These are phyloP conservation scores for Ormosia semicastrata DNA, from an alignment of 306 rosid species.

Conservation along the genomic window DNA sequence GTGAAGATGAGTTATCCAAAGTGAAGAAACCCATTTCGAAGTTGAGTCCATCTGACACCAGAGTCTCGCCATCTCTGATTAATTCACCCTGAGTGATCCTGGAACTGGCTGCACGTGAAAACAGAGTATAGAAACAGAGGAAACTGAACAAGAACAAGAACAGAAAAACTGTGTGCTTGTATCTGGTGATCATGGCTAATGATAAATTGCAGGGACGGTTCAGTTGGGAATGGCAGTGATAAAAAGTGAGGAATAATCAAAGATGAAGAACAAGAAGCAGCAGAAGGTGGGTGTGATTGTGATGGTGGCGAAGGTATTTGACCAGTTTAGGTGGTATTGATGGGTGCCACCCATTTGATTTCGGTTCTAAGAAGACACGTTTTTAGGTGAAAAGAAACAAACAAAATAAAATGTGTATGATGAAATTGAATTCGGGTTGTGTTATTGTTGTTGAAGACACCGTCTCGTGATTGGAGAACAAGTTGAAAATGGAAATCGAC, in stretches of 20 bases:
- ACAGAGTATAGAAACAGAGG: conserved; percentile 19
- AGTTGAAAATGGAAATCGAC: neutral
- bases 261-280: neutral
- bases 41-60: conserved; percentile 34
- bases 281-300: neutral
- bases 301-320: neutral
- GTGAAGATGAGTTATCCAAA: conserved; percentile 24
- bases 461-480: neutral
- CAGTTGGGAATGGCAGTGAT: neutral
- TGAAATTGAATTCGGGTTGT: neutral
- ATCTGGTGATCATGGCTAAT: neutral
- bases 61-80: conserved; percentile 34
- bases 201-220: neutral
- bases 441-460: conserved; percentile 3
- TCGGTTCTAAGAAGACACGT: neutral
- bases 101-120: conserved; percentile 39
- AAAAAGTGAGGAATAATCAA: neutral
- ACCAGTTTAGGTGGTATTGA: neutral
- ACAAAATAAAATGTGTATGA: neutral
- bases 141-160: conserved; percentile 4
- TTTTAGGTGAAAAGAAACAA: neutral
- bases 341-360: neutral
- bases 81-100: conserved; percentile 22
- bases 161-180: neutral
- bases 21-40: conserved; percentile 76